phyloP scores from a whole-genome alignment of 202 grass and related monocot genomes.

The Carex sylvatica region DNA sequence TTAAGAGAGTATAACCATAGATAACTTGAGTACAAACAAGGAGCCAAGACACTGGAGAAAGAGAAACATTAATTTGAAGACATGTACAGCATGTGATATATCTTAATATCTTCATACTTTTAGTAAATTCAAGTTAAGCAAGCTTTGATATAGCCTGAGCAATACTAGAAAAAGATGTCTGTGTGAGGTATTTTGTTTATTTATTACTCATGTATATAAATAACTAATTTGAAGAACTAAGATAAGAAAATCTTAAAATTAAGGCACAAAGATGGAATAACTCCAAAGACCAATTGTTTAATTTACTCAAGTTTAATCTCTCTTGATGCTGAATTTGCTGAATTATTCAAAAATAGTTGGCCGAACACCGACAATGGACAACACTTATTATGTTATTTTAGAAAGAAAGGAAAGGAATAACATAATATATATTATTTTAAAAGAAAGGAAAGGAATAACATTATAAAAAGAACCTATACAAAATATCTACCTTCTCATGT shows the following conservation, averaged over 20 bases:
- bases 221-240: slow-evolving; percentile 22
- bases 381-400: neutral
- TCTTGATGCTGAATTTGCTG: neutral
- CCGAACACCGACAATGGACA: neutral
- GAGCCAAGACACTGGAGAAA: neutral
- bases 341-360: neutral
- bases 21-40: neutral
- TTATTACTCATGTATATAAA: slow-evolving; percentile 8
- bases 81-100: slow-evolving; percentile 10
- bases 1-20: neutral
- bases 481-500: neutral
- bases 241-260: slow-evolving; percentile 3
- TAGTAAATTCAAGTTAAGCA: slow-evolving; percentile 7
- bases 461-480: neutral
- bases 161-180: slow-evolving; percentile 5
- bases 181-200: neutral
- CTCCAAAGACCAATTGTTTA: neutral
- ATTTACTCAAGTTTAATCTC: neutral
- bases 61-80: slow-evolving; percentile 2
- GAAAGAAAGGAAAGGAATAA: neutral
- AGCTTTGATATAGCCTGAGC: neutral
- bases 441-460: neutral
- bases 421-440: neutral
- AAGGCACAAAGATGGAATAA: neutral
- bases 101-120: neutral